phyloP scores from a whole-genome alignment of 2,329 filamentous ascomycete species.

The Hymenoscyphus repandus region DNA sequence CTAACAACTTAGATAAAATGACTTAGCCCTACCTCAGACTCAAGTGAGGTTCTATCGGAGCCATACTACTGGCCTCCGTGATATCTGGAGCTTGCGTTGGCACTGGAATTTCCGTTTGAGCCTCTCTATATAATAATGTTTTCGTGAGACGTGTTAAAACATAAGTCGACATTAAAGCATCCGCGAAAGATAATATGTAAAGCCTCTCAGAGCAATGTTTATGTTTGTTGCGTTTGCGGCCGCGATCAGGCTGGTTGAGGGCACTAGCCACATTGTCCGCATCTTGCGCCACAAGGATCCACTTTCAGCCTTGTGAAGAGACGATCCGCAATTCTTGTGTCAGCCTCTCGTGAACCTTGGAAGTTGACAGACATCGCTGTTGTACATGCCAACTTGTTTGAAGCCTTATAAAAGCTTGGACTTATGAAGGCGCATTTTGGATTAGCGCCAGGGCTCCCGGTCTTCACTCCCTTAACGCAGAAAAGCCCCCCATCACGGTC shows the following conservation, averaged over 20 bases:
- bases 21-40: not conserved
- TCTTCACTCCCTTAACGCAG: constrained; percentile 1
- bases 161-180: constrained; percentile 10
- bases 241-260: not conserved
- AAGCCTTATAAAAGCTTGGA: not conserved
- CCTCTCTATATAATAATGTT: constrained; percentile 1
- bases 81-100: not conserved
- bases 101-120: not conserved
- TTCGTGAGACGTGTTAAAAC: constrained; percentile 7
- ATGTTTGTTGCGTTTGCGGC: not conserved
- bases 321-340: not conserved
- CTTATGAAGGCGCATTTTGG: constrained; percentile 5
- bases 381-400: too few relatives aligned
- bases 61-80: too few relatives aligned
- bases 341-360: not conserved
- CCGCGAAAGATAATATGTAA: not conserved
- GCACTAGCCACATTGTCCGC: not conserved
- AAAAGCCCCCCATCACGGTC: not conserved
- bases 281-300: too few relatives aligned
- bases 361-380: not conserved
- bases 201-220: not conserved
- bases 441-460: constrained; percentile 2
- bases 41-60: too few relatives aligned
- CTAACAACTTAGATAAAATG: not conserved
- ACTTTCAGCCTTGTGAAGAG: constrained; percentile 8